Conservation (phyloP, 192 early-diverging fungal species). For the Phlyctochytrium arcticum region DNA sequence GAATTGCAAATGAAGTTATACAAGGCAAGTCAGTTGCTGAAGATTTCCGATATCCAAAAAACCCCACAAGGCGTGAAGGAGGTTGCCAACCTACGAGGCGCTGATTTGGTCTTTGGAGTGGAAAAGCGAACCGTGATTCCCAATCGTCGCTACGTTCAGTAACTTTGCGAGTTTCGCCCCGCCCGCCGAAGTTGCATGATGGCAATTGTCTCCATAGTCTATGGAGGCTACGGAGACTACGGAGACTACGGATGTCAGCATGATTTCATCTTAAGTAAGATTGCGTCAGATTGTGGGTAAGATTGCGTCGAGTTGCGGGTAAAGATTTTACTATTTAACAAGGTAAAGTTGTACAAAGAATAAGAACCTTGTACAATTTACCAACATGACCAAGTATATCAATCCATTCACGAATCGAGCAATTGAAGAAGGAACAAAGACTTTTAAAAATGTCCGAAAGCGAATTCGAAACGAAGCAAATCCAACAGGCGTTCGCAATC, state of each 20-base stretch:
- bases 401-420: conserved; percentile 2
- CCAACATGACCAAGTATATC: not conserved
- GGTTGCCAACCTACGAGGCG: not conserved
- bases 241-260: no score
- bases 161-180: no score
- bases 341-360: not conserved
- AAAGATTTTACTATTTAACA: not conserved
- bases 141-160: not conserved
- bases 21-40: not conserved
- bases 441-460: not conserved
- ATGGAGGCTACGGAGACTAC: no score
- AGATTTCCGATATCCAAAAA: not conserved
- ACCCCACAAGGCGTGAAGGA: not conserved
- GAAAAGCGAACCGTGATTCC: not conserved
- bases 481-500: not conserved
- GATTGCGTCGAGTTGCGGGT: not conserved
- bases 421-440: not conserved
- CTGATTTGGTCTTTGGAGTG: not conserved
- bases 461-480: not conserved
- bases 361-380: not conserved
- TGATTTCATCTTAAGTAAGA: not conserved
- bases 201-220: no score
- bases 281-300: not conserved
- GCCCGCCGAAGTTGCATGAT: no score
- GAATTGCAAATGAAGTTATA: not conserved